Conservation (phyloP, 768 basidiomycete genomes). For the Lactifluus subvellereus region DNA sequence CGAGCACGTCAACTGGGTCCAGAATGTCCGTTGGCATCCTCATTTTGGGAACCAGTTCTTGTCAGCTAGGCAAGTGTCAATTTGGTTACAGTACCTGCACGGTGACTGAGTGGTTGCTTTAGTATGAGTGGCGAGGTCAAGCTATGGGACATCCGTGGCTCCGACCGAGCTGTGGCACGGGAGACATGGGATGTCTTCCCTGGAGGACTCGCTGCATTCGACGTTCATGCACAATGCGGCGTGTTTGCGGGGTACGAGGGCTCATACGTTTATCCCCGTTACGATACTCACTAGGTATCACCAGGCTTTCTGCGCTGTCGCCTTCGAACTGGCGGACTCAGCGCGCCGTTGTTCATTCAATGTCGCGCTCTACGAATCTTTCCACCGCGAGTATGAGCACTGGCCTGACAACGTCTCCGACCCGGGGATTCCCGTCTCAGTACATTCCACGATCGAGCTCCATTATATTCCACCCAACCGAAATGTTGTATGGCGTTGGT, state of each 20-base stretch:
- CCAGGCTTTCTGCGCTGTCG: constrained; percentile 44
- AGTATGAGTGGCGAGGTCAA: constrained; percentile 89
- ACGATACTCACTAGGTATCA: background rate
- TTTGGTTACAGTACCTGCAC: background rate
- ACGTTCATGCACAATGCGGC: constrained; percentile 75
- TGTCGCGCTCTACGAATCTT: constrained; percentile 38
- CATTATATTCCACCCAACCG: constrained; percentile 75
- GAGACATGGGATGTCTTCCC: constrained; percentile 61
- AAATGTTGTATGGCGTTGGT: constrained; percentile 78
- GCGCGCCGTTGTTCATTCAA: constrained; percentile 52
- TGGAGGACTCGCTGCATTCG: constrained; percentile 75
- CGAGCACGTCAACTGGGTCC: constrained; percentile 81
- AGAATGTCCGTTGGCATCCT: constrained; percentile 83
- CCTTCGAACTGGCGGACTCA: constrained; percentile 62
- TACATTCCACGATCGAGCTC: constrained; percentile 60
- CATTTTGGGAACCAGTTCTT: constrained; percentile 62
- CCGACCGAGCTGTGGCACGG: constrained; percentile 42
- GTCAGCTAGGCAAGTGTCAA: constrained; percentile 81
- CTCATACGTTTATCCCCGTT: background rate
- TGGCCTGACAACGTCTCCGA: constrained; percentile 49
- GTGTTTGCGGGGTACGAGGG: constrained; percentile 78
- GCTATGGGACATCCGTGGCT: constrained; percentile 81
- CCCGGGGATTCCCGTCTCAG: constrained; percentile 49
- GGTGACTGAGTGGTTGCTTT: constrained; percentile 9
- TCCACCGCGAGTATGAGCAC: constrained; percentile 48